Conservation (phyloP, 2,329 filamentous ascomycete genomes). For the Iodosphaeria phyllophila region DNA sequence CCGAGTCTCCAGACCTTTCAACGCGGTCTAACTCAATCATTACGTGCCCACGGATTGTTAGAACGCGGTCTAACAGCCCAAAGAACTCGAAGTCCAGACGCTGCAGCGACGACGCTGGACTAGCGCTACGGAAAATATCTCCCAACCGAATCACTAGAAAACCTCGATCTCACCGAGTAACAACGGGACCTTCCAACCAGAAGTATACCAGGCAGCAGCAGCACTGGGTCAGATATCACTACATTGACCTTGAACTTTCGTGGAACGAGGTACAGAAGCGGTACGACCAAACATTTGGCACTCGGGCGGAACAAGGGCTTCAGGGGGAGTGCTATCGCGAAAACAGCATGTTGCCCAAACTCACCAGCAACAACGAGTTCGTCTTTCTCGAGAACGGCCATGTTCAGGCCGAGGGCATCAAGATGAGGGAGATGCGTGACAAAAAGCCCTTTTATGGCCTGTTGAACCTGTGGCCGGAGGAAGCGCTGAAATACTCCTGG, state of each 20-base stretch:
- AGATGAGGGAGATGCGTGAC: constrained; percentile 11
- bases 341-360: constrained; percentile 9
- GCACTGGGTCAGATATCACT: constrained; percentile 13
- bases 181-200: too few species aligned
- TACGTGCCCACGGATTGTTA: too few species aligned
- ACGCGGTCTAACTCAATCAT: too few species aligned
- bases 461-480: constrained; percentile 24
- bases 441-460: constrained; percentile 11
- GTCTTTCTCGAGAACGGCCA: constrained; percentile 11
- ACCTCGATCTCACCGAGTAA: too few species aligned
- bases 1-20: too few species aligned
- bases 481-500: constrained; percentile 25
- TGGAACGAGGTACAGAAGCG: constrained; percentile 7
- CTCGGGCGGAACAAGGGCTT: constrained; percentile 9
- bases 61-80: too few species aligned
- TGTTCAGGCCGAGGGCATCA: constrained; percentile 4
- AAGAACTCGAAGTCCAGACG: too few species aligned
- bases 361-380: constrained; percentile 6
- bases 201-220: constrained; percentile 12
- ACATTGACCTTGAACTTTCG: constrained; percentile 7
- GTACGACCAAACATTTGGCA: constrained; percentile 8
- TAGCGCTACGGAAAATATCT: too few species aligned
- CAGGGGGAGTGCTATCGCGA: constrained; percentile 13
- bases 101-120: too few species aligned
- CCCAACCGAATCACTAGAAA: too few species aligned